These are phyloP conservation scores for Paecilomyces variotii DNA, from an alignment of 2,329 filamentous ascomycete species.

Conservation along the genomic window DNA sequence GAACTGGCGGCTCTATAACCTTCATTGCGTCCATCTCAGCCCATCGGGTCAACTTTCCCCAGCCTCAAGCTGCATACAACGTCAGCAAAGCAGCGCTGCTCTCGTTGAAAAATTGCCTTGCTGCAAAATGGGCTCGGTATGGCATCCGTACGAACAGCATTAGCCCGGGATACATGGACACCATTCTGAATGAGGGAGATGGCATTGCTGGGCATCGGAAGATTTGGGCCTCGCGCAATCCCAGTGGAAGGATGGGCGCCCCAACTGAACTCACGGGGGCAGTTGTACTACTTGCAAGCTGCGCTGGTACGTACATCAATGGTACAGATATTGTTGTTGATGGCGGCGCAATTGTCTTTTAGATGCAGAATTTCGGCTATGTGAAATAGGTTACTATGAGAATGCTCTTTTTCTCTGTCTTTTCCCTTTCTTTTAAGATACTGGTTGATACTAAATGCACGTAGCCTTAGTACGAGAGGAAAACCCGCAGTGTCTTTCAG, in stretches of 20 bases:
- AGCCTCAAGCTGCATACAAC: conserved; percentile 66
- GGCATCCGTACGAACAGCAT: conserved; percentile 66
- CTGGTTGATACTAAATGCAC: too few species aligned
- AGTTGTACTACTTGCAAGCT: conserved; percentile 53
- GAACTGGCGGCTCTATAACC: conserved; percentile 53
- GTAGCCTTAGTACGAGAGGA: too few species aligned
- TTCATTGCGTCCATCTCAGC: conserved; percentile 62
- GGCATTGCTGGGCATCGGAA: conserved; percentile 47
- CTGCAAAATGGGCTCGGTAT: conserved; percentile 63
- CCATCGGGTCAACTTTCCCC: conserved; percentile 62
- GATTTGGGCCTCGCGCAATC: conserved; percentile 53
- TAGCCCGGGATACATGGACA: conserved; percentile 70
- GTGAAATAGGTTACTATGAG: too few species aligned
- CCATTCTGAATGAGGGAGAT: conserved; percentile 60
- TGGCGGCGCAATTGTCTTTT: conserved; percentile 31
- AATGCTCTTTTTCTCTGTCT: too few species aligned
- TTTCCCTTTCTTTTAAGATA: too few species aligned
- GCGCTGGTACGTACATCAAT: conserved; percentile 56
- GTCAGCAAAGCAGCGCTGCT: conserved; percentile 61
- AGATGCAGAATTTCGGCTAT: too few species aligned
- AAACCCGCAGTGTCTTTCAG: too few species aligned
- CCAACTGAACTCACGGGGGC: conserved; percentile 57
- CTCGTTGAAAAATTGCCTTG: conserved; percentile 56
- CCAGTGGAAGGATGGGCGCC: conserved; percentile 57
- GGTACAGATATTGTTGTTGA: conserved; percentile 60